Conservation (phyloP, 1,284 basidiomycete genomes). For the Ustilago nuda region DNA sequence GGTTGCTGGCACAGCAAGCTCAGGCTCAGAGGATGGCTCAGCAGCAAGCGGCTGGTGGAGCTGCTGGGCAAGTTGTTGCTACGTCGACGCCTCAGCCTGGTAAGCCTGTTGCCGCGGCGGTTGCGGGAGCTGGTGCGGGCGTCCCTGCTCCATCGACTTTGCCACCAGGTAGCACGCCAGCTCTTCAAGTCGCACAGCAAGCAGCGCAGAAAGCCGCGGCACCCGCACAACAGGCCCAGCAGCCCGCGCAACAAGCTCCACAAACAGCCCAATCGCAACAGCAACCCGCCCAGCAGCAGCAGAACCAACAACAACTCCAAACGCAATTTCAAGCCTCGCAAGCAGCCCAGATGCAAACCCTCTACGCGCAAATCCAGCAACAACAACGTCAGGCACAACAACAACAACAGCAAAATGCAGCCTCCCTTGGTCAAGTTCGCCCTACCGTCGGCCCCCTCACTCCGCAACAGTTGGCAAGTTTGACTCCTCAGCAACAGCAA, state of each 20-base stretch:
- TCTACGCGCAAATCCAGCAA: constrained; percentile 51
- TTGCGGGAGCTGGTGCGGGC: constrained; percentile 9
- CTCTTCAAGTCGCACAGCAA: constrained; percentile 21
- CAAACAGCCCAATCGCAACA: constrained; percentile 12
- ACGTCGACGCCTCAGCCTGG: constrained; percentile 20
- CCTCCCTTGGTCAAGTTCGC: constrained; percentile 31
- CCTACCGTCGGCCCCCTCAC: constrained; percentile 35
- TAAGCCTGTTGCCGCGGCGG: constrained; percentile 12
- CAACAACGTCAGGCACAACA: constrained; percentile 44
- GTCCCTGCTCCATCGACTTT: constrained; percentile 17
- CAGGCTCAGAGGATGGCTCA: constrained; percentile 50
- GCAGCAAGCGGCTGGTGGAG: constrained; percentile 27
- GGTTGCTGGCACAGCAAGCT: constrained; percentile 41
- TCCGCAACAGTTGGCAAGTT: constrained; percentile 35
- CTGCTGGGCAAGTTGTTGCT: constrained; percentile 7
- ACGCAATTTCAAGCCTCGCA: constrained; percentile 37
- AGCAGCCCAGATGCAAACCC: constrained; percentile 49
- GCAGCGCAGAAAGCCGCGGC: constrained; percentile 11
- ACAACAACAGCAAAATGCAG: constrained; percentile 25
- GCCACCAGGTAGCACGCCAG: constrained; percentile 22
- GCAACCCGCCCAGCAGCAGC: constrained; percentile 19
- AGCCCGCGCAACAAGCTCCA: constrained; percentile 24
- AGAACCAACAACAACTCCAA: constrained; percentile 25
- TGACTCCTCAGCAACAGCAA: constrained; percentile 45
- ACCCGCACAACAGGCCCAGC: constrained; percentile 22